phyloP scores from a whole-genome alignment of 257 asterid species.

The Forsythia suspensa region DNA sequence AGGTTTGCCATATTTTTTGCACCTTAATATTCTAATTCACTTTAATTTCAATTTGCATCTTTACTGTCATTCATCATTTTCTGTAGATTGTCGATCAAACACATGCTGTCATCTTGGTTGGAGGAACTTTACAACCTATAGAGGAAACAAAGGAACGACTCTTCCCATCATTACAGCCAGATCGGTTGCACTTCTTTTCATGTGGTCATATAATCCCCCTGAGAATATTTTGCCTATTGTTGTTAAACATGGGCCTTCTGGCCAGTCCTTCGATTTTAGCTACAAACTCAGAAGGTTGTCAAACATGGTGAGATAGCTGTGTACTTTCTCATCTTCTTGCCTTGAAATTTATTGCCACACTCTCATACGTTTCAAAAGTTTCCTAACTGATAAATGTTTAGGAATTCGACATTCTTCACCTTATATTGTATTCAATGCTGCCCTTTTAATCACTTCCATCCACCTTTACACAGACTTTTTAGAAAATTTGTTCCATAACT shows the following conservation, averaged over 20 bases:
- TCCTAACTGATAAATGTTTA: neutral
- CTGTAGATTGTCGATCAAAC: constrained; percentile 69
- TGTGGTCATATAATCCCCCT: constrained; percentile 83
- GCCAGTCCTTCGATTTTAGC: constrained; percentile 77
- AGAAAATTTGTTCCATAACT: neutral
- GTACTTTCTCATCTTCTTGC: constrained; percentile 12
- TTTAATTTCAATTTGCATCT: neutral
- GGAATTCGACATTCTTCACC: neutral
- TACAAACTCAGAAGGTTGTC: constrained; percentile 73
- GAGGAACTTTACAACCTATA: constrained; percentile 95
- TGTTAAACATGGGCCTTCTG: constrained; percentile 86
- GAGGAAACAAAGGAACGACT: constrained; percentile 95
- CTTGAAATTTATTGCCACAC: neutral
- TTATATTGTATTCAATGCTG: neutral
- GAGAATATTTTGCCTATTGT: constrained; percentile 83
- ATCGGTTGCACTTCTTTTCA: constrained; percentile 70
- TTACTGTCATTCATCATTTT: neutral
- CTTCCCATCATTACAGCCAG: constrained; percentile 62
- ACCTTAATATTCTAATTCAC: constrained; percentile 2
- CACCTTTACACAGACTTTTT: neutral
- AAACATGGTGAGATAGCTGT: constrained; percentile 56
- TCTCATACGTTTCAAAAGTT: constrained; percentile 5
- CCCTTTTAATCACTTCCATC: neutral
- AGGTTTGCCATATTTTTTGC: constrained; percentile 54
- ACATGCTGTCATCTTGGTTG: constrained; percentile 88